Evolutionary conservation across 2,329 filamentous ascomycete genomes (phyloP).

Genomic region (Colletotrichum sp.): DNA sequence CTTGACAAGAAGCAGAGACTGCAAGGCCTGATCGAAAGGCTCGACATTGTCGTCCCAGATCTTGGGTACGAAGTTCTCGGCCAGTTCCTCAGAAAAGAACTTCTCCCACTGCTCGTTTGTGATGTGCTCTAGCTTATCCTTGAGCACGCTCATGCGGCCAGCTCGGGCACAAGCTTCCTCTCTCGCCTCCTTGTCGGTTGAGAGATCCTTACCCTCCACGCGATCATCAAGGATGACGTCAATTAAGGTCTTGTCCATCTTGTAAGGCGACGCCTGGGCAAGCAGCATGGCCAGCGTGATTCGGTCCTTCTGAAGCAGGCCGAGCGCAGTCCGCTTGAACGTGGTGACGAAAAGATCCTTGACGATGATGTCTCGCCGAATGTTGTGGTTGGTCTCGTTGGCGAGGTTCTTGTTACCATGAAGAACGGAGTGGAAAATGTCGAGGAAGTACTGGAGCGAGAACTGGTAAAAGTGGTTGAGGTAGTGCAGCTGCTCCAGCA

Average conservation of each 20-base stretch:
- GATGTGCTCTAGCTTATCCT: slow-evolving; percentile 70
- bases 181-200: slow-evolving; percentile 66
- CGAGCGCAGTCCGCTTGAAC: slow-evolving; percentile 92
- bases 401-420: slow-evolving; percentile 78
- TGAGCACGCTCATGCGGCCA: slow-evolving; percentile 74
- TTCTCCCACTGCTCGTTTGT: slow-evolving; percentile 73
- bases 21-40: slow-evolving; percentile 76
- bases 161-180: slow-evolving; percentile 74
- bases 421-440: slow-evolving; percentile 95
- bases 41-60: slow-evolving; percentile 72
- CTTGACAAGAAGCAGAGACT: slow-evolving; percentile 89
- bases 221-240: slow-evolving; percentile 84
- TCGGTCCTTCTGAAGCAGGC: slow-evolving; percentile 90
- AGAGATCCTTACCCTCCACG: slow-evolving; percentile 79
- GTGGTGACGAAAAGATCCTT: slow-evolving; percentile 89
- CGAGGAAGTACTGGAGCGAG: slow-evolving; percentile 95
- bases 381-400: slow-evolving; percentile 75
- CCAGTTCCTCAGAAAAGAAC: slow-evolving; percentile 86
- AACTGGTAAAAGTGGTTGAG: slow-evolving; percentile 99
- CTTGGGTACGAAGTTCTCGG: slow-evolving; percentile 81
- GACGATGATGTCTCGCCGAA: slow-evolving; percentile 87
- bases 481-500: slow-evolving; percentile 95
- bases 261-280: slow-evolving; percentile 93
- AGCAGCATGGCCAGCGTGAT: slow-evolving; percentile 95
- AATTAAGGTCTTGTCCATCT: slow-evolving; percentile 90